A percentile compares a stretch with the other conserved stretches of the same genome.
These are phyloP conservation scores for Lecanicillium sp. DNA, from an alignment of 2,329 filamentous ascomycete species.

Conservation along the genomic window DNA sequence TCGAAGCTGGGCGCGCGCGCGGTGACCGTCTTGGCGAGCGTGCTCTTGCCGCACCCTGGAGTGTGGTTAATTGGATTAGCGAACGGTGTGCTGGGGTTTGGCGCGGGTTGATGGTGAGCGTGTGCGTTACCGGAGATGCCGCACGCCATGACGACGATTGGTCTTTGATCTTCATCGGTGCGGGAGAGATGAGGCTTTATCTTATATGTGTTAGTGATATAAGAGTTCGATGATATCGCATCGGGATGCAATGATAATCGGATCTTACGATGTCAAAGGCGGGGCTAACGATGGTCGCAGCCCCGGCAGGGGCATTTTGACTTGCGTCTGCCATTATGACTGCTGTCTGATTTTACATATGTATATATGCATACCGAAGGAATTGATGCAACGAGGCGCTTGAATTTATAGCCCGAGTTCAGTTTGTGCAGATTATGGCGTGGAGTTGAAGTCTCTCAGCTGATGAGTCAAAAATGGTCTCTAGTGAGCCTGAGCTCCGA, in stretches of 20 bases:
- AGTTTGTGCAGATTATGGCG: too few relatives aligned
- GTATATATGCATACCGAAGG: not conserved
- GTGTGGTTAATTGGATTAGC: not conserved
- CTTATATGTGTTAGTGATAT: not conserved
- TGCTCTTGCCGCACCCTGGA: constrained; percentile 13
- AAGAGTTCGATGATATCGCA: not conserved
- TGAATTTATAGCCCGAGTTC: too few relatives aligned
- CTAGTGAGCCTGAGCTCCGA: too few relatives aligned
- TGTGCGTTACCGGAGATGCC: constrained; percentile 6
- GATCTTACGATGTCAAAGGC: constrained; percentile 5
- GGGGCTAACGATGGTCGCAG: not conserved
- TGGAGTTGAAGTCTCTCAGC: too few relatives aligned
- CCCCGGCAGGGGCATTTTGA: not conserved
- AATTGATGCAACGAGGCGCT: not conserved
- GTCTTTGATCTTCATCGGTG: not conserved
- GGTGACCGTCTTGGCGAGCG: constrained; percentile 8
- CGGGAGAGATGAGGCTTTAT: constrained; percentile 4
- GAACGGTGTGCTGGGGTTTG: not conserved
- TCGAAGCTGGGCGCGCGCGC: constrained; percentile 4
- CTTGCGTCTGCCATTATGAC: not conserved
- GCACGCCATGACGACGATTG: constrained; percentile 11
- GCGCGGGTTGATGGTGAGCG: not conserved
- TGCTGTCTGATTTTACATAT: not conserved
- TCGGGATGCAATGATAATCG: too few relatives aligned
- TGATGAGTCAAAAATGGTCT: too few relatives aligned